Evolutionary conservation across 2,329 filamentous ascomycete species (phyloP).

Genomic region (Massarina eburnea): DNA sequence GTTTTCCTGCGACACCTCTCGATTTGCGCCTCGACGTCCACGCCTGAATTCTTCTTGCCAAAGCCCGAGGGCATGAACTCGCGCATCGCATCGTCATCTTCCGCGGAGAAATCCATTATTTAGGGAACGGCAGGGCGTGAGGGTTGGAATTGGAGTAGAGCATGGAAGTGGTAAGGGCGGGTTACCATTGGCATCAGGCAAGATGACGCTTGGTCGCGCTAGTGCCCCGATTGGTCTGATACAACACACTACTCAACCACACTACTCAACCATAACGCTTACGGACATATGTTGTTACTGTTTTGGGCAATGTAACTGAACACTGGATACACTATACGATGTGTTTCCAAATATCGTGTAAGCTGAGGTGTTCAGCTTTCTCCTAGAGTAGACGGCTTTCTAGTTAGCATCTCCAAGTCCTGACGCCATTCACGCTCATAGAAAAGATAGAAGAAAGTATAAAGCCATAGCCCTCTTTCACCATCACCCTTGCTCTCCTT

Average conservation of each 20-base stretch:
- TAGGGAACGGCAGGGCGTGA: background rate
- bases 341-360: background rate
- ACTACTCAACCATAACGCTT: background rate
- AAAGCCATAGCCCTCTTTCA: background rate
- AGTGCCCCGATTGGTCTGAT: background rate
- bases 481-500: background rate
- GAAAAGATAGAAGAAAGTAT: background rate
- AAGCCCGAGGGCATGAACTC: constrained; percentile 81
- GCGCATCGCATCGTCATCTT: constrained; percentile 68
- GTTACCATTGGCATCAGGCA: background rate
- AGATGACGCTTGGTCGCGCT: background rate
- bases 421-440: background rate
- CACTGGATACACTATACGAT: background rate
- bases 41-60: constrained; percentile 74
- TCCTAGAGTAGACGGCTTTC: no score
- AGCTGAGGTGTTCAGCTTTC: background rate
- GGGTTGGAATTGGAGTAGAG: no score
- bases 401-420: background rate
- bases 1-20: constrained; percentile 70
- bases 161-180: no score
- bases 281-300: constrained; percentile 3
- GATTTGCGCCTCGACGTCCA: constrained; percentile 79
- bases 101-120: constrained; percentile 28
- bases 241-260: background rate
- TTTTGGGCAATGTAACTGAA: constrained; percentile 2